Percentiles rank a stretch among this genome's conserved stretches.
These are phyloP conservation scores for Trifolium dubium DNA, from an alignment of 306 rosid genomes.

Conservation along the genomic window DNA sequence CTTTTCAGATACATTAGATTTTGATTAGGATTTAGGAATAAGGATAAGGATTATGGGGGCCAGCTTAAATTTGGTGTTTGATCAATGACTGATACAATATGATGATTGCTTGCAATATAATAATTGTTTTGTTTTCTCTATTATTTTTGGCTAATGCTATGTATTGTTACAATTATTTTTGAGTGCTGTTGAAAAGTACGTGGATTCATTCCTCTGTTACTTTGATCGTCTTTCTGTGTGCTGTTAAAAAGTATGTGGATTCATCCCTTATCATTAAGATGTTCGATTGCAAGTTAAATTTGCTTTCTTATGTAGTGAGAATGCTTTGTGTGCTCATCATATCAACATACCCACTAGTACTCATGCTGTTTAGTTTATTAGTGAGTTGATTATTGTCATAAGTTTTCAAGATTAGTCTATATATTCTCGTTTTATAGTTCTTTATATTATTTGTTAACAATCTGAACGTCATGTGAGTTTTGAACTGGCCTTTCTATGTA, in stretches of 20 bases:
- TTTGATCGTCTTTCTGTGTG: not conserved
- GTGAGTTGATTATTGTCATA: conserved; percentile 3
- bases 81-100: not conserved
- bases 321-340: not conserved
- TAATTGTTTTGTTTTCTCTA: no score
- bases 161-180: not conserved
- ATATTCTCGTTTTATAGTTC: not conserved
- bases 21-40: not conserved
- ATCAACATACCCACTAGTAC: not conserved
- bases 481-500: not conserved
- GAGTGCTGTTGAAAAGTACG: not conserved
- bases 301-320: not conserved
- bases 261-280: not conserved
- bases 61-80: not conserved
- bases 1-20: not conserved
- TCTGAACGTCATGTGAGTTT: conserved; percentile 17
- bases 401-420: not conserved
- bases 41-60: not conserved
- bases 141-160: not conserved
- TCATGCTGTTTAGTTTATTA: not conserved
- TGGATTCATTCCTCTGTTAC: conserved; percentile 9
- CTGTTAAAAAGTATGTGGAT: not conserved
- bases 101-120: no score
- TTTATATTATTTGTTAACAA: conserved; percentile 12
- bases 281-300: not conserved